Percentiles rank a stretch among this genome's conserved stretches.
These are phyloP conservation scores for Eucalyptus camaldulensis DNA, from an alignment of 345 rosid species.

Conservation along the genomic window DNA sequence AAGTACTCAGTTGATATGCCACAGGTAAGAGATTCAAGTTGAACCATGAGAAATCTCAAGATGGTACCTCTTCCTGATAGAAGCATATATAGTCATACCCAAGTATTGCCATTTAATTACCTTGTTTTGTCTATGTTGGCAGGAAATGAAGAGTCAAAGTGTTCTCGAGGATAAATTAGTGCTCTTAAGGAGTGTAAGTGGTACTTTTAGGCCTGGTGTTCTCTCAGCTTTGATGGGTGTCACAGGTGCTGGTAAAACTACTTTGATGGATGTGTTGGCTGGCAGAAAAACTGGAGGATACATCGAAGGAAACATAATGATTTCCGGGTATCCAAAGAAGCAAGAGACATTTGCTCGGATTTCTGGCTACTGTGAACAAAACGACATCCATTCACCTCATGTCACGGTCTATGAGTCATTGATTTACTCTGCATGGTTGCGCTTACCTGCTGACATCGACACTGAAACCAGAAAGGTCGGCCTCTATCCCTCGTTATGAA, in stretches of 20 bases:
- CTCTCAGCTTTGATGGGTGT: slow-evolving; percentile 53
- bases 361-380: slow-evolving; percentile 51
- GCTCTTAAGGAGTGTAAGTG: slow-evolving; percentile 35
- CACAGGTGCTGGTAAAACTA: slow-evolving; percentile 52
- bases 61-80: not conserved
- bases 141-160: slow-evolving; percentile 46
- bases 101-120: not conserved
- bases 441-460: slow-evolving; percentile 20
- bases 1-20: slow-evolving; percentile 51
- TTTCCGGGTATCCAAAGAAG: slow-evolving; percentile 45
- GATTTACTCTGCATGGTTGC: slow-evolving; percentile 48
- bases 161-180: slow-evolving; percentile 25
- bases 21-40: slow-evolving; percentile 10
- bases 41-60: not conserved
- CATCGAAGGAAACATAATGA: slow-evolving; percentile 20
- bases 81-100: not conserved
- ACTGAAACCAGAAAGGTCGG: slow-evolving; percentile 24
- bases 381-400: slow-evolving; percentile 45
- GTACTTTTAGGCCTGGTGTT: slow-evolving; percentile 45
- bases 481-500: not conserved
- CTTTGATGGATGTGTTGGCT: slow-evolving; percentile 47
- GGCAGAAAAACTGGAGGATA: slow-evolving; percentile 52
- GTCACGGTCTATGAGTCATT: slow-evolving; percentile 44
- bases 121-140: not conserved
- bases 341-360: slow-evolving; percentile 57